These are phyloP conservation scores for Backusella westeae DNA, from an alignment of 192 early-diverging fungal species.

Conservation along the genomic window DNA sequence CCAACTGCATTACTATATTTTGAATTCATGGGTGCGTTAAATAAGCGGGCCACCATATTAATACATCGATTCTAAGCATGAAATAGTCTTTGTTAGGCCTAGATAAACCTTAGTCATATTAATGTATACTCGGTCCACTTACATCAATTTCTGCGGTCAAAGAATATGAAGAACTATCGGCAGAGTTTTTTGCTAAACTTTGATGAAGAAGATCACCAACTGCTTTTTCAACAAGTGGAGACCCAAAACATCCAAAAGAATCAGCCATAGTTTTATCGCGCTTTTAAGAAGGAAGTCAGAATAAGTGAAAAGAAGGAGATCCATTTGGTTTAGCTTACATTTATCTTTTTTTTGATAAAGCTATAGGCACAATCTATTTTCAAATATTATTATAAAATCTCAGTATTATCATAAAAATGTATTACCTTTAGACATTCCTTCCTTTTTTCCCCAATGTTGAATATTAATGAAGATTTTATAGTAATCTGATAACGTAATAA, in stretches of 20 bases:
- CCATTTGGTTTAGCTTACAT: neutral
- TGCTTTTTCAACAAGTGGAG: constrained; percentile 55
- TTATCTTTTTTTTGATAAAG: constrained; percentile 35
- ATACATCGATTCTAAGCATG: constrained; percentile 34
- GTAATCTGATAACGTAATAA: neutral
- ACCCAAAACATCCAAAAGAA: constrained; percentile 75
- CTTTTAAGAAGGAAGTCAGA: constrained; percentile 26
- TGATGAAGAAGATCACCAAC: constrained; percentile 74
- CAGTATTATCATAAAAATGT: neutral
- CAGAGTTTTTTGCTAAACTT: constrained; percentile 75
- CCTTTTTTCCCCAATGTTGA: neutral
- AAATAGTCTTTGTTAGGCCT: neutral
- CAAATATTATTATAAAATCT: neutral
- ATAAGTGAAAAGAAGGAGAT: neutral
- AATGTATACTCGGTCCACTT: neutral
- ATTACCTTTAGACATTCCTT: neutral
- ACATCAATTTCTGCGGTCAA: constrained; percentile 35
- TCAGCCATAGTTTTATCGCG: constrained; percentile 74
- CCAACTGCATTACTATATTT: constrained; percentile 51
- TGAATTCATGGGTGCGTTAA: constrained; percentile 33
- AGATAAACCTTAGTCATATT: too few species aligned
- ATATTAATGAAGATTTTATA: neutral
- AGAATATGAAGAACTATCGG: constrained; percentile 45
- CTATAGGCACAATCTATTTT: constrained; percentile 27
- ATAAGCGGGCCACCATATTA: constrained; percentile 39